Evolutionary conservation across 192 early-diverging fungal species (phyloP).

Genomic region (Umbelopsis sp.): DNA sequence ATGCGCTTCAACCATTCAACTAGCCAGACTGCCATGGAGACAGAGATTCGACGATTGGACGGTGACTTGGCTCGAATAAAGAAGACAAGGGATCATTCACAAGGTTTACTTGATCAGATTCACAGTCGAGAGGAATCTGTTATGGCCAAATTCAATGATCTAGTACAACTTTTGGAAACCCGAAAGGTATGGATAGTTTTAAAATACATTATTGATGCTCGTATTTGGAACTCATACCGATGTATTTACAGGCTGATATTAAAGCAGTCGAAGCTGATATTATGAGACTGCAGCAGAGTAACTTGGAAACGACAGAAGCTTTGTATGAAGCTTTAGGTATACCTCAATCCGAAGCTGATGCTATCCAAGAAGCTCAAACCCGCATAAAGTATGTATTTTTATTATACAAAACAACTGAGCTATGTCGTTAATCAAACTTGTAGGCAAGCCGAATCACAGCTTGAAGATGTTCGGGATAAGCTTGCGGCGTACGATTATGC

Average conservation of each 20-base stretch:
- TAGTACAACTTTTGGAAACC: slow-evolving; percentile 45
- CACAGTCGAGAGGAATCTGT: slow-evolving; percentile 44
- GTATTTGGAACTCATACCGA: neutral
- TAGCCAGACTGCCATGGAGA: slow-evolving; percentile 49
- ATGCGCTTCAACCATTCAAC: slow-evolving; percentile 38
- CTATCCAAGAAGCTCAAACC: slow-evolving; percentile 4
- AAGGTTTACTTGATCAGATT: slow-evolving; percentile 46
- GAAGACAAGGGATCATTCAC: slow-evolving; percentile 53
- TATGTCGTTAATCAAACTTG: neutral
- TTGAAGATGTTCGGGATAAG: neutral
- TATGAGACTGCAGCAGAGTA: neutral
- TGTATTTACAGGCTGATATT: neutral
- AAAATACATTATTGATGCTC: too few relatives aligned
- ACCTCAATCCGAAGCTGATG: neutral
- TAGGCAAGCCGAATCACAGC: neutral
- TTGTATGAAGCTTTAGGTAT: neutral
- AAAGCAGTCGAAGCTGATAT: neutral
- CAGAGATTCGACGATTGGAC: slow-evolving; percentile 54
- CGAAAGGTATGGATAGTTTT: neutral
- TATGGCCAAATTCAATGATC: slow-evolving; percentile 47
- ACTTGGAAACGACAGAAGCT: neutral
- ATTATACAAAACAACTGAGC: neutral
- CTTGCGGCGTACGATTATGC: slow-evolving; percentile 1
- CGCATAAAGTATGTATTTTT: neutral
- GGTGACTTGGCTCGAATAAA: slow-evolving; percentile 55